These are phyloP conservation scores for Chlorella sorokiniana DNA, from an alignment of 139 green algal genomes.

Conservation along the genomic window DNA sequence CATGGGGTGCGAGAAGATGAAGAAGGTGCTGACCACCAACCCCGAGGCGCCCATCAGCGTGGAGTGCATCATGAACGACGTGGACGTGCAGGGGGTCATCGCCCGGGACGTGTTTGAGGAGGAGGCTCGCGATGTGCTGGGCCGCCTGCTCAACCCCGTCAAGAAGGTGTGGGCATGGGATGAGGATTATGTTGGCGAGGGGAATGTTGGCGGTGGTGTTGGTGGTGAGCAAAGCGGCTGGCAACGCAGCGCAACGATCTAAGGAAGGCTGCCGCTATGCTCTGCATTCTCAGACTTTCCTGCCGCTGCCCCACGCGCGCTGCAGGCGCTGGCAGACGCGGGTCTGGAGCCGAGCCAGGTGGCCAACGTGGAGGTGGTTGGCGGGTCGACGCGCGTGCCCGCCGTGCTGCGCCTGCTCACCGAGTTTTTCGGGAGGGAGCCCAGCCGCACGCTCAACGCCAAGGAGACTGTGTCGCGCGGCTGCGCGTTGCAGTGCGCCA, in stretches of 20 bases:
- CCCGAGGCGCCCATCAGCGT: slow-evolving; percentile 85
- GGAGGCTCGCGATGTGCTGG: slow-evolving; percentile 68
- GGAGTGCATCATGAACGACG: slow-evolving; percentile 97
- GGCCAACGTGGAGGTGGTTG: slow-evolving; percentile 89
- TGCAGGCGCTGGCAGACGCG: slow-evolving; percentile 65
- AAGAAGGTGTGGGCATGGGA: slow-evolving; percentile 14
- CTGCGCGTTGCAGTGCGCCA: slow-evolving; percentile 96
- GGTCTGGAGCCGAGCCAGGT: slow-evolving; percentile 77
- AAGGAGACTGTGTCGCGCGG: slow-evolving; percentile 93
- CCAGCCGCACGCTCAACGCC: slow-evolving; percentile 91
- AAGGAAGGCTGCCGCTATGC: no score
- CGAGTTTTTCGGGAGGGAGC: slow-evolving; percentile 64
- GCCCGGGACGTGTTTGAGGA: slow-evolving; percentile 82
- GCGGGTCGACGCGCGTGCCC: slow-evolving; percentile 85
- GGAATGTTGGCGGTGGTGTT: not conserved
- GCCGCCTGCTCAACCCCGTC: slow-evolving; percentile 60
- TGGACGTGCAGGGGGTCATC: slow-evolving; percentile 77
- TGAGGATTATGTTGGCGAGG: not conserved
- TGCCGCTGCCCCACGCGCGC: not conserved
- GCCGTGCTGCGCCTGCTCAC: slow-evolving; percentile 64
- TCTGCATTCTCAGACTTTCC: not conserved
- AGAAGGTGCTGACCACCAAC: slow-evolving; percentile 86
- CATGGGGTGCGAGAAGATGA: slow-evolving; percentile 79
- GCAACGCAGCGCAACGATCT: no score
- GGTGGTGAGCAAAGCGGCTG: no score